Conservation (phyloP, 352 stramenopile genomes). For the Aphanomyces stellatus region DNA sequence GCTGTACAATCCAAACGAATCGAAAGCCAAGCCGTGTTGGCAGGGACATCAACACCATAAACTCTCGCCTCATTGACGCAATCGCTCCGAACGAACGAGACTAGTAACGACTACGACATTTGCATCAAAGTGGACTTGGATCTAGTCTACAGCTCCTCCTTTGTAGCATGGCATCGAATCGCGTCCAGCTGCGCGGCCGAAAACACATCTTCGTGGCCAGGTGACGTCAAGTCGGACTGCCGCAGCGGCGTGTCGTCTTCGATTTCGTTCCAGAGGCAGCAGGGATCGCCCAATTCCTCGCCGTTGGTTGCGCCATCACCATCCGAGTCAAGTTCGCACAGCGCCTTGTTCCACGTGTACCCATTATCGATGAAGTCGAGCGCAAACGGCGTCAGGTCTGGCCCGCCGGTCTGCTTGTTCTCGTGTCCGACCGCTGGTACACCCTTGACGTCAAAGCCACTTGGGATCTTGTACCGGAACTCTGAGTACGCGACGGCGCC, state of each 20-base stretch:
- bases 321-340: slow-evolving; percentile 22
- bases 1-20: too few relatives aligned
- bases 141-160: neutral
- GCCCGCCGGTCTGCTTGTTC: slow-evolving; percentile 9
- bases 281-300: slow-evolving; percentile 22
- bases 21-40: too few relatives aligned
- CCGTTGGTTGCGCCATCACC: slow-evolving; percentile 22
- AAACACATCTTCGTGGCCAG: slow-evolving; percentile 6
- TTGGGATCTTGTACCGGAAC: slow-evolving; percentile 13
- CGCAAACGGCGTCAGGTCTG: neutral
- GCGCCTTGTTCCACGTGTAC: slow-evolving; percentile 11
- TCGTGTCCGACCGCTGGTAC: slow-evolving; percentile 7
- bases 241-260: neutral
- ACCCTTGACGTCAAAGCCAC: slow-evolving; percentile 9
- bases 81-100: too few relatives aligned
- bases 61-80: too few relatives aligned
- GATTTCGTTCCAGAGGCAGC: slow-evolving; percentile 38
- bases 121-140: too few relatives aligned
- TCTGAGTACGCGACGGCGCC: neutral
- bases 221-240: slow-evolving; percentile 1
- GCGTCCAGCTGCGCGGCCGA: neutral
- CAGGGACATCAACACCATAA: too few relatives aligned
- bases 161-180: neutral
- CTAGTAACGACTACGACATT: too few relatives aligned
- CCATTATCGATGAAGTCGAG: slow-evolving; percentile 10